Percentiles rank a stretch among this genome's conserved stretches.
Evolutionary conservation across 2,329 filamentous ascomycete species (phyloP).

Genomic region (Shiraia bambusicola): DNA sequence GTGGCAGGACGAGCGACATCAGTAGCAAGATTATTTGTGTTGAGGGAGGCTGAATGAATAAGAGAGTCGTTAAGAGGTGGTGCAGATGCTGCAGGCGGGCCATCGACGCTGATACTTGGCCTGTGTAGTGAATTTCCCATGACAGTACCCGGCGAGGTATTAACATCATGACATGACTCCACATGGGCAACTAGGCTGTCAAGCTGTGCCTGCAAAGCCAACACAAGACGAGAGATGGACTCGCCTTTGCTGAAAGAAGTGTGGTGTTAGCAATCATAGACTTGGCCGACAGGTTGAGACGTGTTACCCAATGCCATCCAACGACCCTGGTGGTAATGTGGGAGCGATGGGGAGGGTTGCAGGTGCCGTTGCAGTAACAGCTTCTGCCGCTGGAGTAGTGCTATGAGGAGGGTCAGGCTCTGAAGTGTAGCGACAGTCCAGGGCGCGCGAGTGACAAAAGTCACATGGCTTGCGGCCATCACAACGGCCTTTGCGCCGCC

Average conservation of each 20-base stretch:
- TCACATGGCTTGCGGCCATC: constrained; percentile 2
- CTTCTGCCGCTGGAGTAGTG: background rate
- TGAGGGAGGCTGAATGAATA: background rate
- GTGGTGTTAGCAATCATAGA: too few relatives aligned
- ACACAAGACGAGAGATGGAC: background rate
- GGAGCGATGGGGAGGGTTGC: background rate
- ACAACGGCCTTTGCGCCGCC: background rate
- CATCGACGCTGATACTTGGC: background rate
- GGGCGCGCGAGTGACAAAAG: background rate
- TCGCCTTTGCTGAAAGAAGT: background rate
- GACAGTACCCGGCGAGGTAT: background rate
- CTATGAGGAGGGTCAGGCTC: background rate
- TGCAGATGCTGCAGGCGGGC: background rate
- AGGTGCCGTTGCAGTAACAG: background rate
- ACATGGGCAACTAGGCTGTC: background rate
- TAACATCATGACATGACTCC: background rate
- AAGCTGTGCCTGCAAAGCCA: background rate
- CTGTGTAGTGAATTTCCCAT: background rate
- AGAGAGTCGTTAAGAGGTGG: background rate
- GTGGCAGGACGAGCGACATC: background rate
- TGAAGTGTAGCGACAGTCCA: background rate
- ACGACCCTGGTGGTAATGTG: background rate
- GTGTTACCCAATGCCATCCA: background rate
- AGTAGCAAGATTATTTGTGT: background rate
- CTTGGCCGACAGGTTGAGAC: too few relatives aligned